Percentiles rank a stretch among this genome's conserved stretches.
These are phyloP conservation scores for Neonectria ditissima DNA, from an alignment of 2,329 filamentous ascomycete species.

Conservation along the genomic window DNA sequence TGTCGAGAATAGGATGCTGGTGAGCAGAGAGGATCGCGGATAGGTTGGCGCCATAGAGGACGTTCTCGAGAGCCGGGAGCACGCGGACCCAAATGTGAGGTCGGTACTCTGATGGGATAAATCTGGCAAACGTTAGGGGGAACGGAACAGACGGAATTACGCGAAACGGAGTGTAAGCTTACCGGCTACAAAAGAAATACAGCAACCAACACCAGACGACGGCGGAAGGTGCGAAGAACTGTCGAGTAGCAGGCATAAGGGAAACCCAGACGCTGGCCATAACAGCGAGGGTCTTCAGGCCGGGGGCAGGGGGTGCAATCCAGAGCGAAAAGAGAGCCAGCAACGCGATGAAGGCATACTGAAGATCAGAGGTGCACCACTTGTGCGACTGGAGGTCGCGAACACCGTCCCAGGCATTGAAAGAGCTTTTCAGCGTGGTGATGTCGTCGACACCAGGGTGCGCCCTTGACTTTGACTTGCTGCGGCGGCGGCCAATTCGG, in stretches of 20 bases:
- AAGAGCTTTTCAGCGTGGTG: slow-evolving; percentile 82
- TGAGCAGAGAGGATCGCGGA: slow-evolving; percentile 96
- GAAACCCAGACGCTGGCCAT: slow-evolving; percentile 76
- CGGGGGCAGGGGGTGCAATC: slow-evolving; percentile 83
- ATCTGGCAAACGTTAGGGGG: slow-evolving; percentile 63
- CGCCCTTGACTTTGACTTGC: slow-evolving; percentile 54
- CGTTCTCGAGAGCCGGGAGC: slow-evolving; percentile 93
- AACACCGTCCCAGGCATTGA: slow-evolving; percentile 83
- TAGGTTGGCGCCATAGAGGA: slow-evolving; percentile 93
- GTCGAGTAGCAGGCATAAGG: slow-evolving; percentile 84
- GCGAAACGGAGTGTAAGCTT: slow-evolving; percentile 53
- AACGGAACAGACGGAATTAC: not conserved
- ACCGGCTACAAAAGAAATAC: slow-evolving; percentile 95
- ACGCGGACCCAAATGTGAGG: slow-evolving; percentile 97
- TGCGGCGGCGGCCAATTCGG: slow-evolving; percentile 53
- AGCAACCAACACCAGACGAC: slow-evolving; percentile 88
- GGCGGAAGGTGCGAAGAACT: slow-evolving; percentile 90
- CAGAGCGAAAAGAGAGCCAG: slow-evolving; percentile 85
- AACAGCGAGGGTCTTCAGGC: slow-evolving; percentile 80
- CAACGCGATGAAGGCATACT: slow-evolving; percentile 81
- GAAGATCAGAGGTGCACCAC: slow-evolving; percentile 86
- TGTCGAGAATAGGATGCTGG: slow-evolving; percentile 83
- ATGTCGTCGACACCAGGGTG: slow-evolving; percentile 67
- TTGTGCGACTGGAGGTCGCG: slow-evolving; percentile 79
- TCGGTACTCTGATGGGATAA: slow-evolving; percentile 88